phyloP scores from a whole-genome alignment of 1,139 yeast genomes.

The Yamadazyma songkhlaensis region DNA sequence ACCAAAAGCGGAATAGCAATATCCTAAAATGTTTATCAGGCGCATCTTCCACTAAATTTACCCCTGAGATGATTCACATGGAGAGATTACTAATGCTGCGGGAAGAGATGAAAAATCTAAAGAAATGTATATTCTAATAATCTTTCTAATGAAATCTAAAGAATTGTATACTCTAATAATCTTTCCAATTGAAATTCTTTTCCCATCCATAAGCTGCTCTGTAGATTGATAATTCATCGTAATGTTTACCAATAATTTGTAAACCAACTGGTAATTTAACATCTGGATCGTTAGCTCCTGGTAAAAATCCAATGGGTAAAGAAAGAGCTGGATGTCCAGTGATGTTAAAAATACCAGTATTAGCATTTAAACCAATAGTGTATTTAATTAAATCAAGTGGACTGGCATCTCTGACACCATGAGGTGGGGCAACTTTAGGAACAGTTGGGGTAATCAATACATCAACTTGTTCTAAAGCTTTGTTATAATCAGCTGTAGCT shows the following conservation, averaged over 20 bases:
- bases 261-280: slow-evolving; percentile 13
- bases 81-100: too few relatives aligned
- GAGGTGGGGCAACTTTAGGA: slow-evolving; percentile 13
- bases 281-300: slow-evolving; percentile 10
- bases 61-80: too few relatives aligned
- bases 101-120: too few relatives aligned
- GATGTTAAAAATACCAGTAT: slow-evolving; percentile 14
- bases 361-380: slow-evolving; percentile 12
- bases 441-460: slow-evolving; percentile 13
- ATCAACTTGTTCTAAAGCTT: slow-evolving; percentile 12
- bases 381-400: slow-evolving; percentile 12
- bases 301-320: slow-evolving; percentile 13
- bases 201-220: slow-evolving; percentile 14
- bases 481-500: slow-evolving; percentile 10
- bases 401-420: slow-evolving; percentile 11
- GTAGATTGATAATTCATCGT: slow-evolving; percentile 10
- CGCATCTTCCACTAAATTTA: too few relatives aligned
- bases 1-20: too few relatives aligned
- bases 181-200: slow-evolving; percentile 11
- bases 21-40: too few relatives aligned
- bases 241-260: slow-evolving; percentile 13
- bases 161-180: slow-evolving; percentile 1
- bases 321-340: slow-evolving; percentile 15
- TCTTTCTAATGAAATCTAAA: too few relatives aligned
- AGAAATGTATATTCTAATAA: too few relatives aligned